Base-by-base conservation (phyloP, 441 rosid species). In the Populus hybrid region DNA sequence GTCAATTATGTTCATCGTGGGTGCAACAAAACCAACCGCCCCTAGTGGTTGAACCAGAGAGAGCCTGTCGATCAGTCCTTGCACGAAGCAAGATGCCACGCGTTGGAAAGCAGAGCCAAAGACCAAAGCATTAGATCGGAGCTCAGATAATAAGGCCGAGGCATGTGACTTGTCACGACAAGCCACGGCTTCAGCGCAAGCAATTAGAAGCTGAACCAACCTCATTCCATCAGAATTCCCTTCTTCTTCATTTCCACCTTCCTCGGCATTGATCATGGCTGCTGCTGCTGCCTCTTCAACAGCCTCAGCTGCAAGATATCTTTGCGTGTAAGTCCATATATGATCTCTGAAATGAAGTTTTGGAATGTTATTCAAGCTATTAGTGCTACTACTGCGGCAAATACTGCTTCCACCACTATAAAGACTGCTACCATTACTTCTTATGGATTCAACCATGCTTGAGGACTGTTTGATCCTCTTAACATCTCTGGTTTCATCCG, bases 151-250 rank as follows among this genome's bases (percentile, higher is more conserved):
- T 75, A 89, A 79, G 3, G 85, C 81, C 0, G 93, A 83, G 45
- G 90, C 91, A 36, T 87, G 87, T 16, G 82, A 31, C 73, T 87
- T 87, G 75, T 89, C 94, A 0, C 92, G 88, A 38, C 92, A 91
- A 64, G 94, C 94, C 36, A 91, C 91, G 1, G 92, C 94, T 74
- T 91, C 92, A 1, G 93, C 91, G 26, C 92, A 91, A n/a, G 90
- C 81, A 9, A 91, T 79, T 59, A 91, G 84, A 63, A 85, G 89
- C 80, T 88, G 89, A 61, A 91, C 85, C 9, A 86, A 85, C 72
- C 84, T 83, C 89, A 88, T 88, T 9, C 86, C 93, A 18, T 87
- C 87, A 1, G 81, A 74, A 7, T 75, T 81, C 5, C 82, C 82
- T 23, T 85, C 87, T 79, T 85, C 88, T 33, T 82, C 74, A 14